These are phyloP conservation scores for Peronospora destructor DNA, from an alignment of 352 stramenopile genomes.

Conservation along the genomic window DNA sequence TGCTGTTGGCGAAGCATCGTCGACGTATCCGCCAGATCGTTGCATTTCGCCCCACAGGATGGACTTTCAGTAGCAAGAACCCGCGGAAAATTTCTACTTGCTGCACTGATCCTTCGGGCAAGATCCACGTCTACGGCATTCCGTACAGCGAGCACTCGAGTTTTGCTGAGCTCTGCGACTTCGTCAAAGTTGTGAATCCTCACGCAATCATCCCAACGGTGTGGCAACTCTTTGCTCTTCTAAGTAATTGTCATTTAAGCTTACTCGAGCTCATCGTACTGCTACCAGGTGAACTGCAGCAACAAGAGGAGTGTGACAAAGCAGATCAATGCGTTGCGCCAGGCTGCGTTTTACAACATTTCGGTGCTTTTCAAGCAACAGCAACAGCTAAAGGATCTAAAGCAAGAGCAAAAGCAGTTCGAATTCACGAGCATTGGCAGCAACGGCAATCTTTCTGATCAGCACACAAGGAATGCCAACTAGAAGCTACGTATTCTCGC, in stretches of 20 bases:
- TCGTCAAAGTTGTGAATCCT: constrained; percentile 82
- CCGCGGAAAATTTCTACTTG: constrained; percentile 50
- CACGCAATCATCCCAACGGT: constrained; percentile 90
- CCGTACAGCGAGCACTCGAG: constrained; percentile 96
- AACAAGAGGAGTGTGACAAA: constrained; percentile 55
- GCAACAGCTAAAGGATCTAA: constrained; percentile 18
- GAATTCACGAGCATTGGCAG: no score
- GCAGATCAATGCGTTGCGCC: constrained; percentile 58
- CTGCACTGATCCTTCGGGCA: constrained; percentile 73
- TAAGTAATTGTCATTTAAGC: background rate
- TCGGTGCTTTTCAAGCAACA: constrained; percentile 42
- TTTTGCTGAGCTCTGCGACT: constrained; percentile 92
- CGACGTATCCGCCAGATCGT: constrained; percentile 80
- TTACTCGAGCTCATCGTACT: constrained; percentile 6
- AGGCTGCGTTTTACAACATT: constrained; percentile 61
- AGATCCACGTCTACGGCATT: constrained; percentile 88
- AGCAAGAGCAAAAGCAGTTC: constrained; percentile 13
- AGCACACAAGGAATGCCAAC: no score
- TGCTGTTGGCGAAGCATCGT: constrained; percentile 58
- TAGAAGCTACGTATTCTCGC: no score
- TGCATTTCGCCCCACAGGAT: constrained; percentile 92
- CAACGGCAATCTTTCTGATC: no score
- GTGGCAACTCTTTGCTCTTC: constrained; percentile 6
- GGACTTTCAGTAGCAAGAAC: constrained; percentile 72
- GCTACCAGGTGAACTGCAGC: constrained; percentile 61